Percentiles rank a stretch among this genome's conserved stretches.
Conservation (phyloP, 331 rosid genomes). For the Malus hybrid region DNA sequence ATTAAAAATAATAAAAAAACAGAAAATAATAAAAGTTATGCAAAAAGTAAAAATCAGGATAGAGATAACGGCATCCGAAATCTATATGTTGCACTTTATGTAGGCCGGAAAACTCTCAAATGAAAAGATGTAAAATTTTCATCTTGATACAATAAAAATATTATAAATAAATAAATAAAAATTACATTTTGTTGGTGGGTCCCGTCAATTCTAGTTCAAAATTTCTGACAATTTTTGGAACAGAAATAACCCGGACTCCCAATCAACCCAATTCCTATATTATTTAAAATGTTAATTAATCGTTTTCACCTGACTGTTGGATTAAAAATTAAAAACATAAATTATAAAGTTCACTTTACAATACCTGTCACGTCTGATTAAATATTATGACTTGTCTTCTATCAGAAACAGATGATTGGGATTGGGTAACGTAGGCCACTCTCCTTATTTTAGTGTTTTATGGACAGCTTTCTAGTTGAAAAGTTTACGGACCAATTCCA, state of each 20-base stretch:
- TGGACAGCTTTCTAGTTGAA: not conserved
- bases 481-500: not conserved
- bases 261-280: slow-evolving; percentile 24
- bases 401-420: not conserved
- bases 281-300: slow-evolving; percentile 6
- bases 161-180: too few species aligned
- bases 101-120: too few species aligned
- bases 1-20: fast-evolving
- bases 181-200: too few species aligned
- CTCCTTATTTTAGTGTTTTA: not conserved
- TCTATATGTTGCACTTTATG: too few species aligned
- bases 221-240: not conserved
- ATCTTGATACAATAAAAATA: too few species aligned
- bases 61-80: too few species aligned
- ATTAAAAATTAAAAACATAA: not conserved
- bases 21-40: fast-evolving
- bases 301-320: slow-evolving; percentile 14
- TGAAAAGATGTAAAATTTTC: too few species aligned
- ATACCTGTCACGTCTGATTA: not conserved
- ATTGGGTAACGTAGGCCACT: not conserved
- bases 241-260: slow-evolving; percentile 2
- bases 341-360: not conserved
- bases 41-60: too few species aligned
- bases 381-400: not conserved
- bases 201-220: too few species aligned